These are phyloP conservation scores for Cryptococcus depauperatus DNA, from an alignment of 1,284 basidiomycete genomes.

Conservation along the genomic window DNA sequence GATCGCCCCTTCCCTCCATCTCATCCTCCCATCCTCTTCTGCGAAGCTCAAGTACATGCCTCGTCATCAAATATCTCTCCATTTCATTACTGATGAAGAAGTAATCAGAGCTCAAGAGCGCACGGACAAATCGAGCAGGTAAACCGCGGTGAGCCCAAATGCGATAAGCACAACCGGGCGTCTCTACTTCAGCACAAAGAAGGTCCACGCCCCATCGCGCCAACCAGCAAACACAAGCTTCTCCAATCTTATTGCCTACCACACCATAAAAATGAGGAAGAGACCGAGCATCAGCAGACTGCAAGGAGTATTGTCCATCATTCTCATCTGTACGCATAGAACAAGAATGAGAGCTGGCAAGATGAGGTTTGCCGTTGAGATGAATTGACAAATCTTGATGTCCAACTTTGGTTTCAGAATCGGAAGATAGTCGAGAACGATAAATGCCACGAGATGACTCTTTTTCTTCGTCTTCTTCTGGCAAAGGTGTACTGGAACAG, in stretches of 20 bases:
- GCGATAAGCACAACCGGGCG: conserved; percentile 4
- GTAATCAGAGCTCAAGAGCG: conserved; percentile 66
- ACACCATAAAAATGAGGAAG: conserved; percentile 63
- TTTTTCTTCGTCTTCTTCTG: conserved; percentile 10
- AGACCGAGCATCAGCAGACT: conserved; percentile 9
- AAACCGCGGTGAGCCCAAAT: conserved; percentile 66
- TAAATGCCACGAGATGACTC: background rate
- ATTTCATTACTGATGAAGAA: conserved; percentile 73
- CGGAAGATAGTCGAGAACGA: conserved; percentile 10
- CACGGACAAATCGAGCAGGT: conserved; percentile 61
- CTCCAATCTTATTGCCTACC: conserved; percentile 80
- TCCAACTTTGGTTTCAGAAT: conserved; percentile 12
- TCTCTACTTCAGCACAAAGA: conserved; percentile 56
- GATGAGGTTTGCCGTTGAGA: conserved; percentile 5
- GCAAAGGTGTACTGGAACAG: background rate
- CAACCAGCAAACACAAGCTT: conserved; percentile 81
- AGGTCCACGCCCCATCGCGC: conserved; percentile 76
- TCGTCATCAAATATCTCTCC: conserved; percentile 71
- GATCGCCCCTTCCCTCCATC: conserved; percentile 17
- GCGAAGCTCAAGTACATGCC: conserved; percentile 64
- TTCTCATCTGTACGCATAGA: conserved; percentile 5
- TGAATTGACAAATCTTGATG: conserved; percentile 4
- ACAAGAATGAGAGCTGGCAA: conserved; percentile 4
- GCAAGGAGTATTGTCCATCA: conserved; percentile 8
- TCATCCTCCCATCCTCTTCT: conserved; percentile 45